Evolutionary conservation across 495 filamentous ascomycete genomes (phyloP).

Genomic region (Oleoguttula mirabilis): DNA sequence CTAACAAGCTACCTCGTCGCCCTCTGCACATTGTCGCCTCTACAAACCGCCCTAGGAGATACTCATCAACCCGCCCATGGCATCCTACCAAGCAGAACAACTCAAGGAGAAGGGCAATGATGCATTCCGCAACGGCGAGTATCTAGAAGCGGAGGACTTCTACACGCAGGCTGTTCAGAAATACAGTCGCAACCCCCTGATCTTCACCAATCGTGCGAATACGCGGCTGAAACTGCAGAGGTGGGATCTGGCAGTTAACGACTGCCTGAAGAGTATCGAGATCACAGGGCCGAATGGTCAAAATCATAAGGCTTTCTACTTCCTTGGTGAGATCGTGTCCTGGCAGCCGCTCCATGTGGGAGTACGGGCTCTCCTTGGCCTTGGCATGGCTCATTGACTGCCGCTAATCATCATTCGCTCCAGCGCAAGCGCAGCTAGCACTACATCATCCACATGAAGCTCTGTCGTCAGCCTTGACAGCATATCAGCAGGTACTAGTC

Average conservation of each 20-base stretch:
- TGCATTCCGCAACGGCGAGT: conserved; percentile 47
- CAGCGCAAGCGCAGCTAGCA: conserved; percentile 64
- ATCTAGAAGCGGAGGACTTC: conserved; percentile 55
- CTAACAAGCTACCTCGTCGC: no score
- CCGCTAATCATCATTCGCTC: no score
- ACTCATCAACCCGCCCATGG: conserved; percentile 9
- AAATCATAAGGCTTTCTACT: conserved; percentile 72
- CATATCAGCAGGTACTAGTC: conserved; percentile 58
- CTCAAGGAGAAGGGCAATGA: conserved; percentile 32
- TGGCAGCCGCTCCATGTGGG: no score
- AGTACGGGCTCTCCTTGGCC: no score
- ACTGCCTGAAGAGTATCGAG: conserved; percentile 62
- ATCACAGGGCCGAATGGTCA: conserved; percentile 37
- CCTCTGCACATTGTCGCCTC: no score
- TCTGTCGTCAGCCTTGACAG: conserved; percentile 53
- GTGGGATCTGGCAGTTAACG: conserved; percentile 66
- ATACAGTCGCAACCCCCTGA: conserved; percentile 47
- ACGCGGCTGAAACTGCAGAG: conserved; percentile 59
- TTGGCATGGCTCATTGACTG: not conserved
- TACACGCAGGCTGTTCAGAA: conserved; percentile 72
- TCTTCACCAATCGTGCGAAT: conserved; percentile 85
- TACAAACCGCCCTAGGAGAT: not conserved
- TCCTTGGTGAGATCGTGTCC: no score
- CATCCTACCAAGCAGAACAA: conserved; percentile 26
- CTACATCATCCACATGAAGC: conserved; percentile 66